A percentile compares a stretch with the other conserved stretches of the same genome.
phyloP scores from a whole-genome alignment of 2,329 filamentous ascomycete species.

The Hymenoscyphus occultus region DNA sequence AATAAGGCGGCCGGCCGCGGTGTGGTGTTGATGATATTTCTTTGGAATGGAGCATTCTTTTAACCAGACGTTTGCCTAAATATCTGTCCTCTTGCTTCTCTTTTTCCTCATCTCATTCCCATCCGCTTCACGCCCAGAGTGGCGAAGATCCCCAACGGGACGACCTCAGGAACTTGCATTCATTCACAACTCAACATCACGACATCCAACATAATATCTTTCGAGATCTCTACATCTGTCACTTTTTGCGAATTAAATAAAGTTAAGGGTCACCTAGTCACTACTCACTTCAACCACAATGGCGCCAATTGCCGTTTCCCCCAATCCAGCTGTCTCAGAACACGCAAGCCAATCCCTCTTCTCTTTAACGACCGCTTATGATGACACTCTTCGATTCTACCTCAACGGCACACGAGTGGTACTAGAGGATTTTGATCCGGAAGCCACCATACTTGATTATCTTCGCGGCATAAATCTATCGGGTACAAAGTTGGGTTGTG shows the following conservation, averaged over 20 bases:
- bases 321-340: constrained; percentile 38
- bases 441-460: constrained; percentile 89
- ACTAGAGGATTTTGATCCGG: constrained; percentile 83
- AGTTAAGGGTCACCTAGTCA: too few relatives aligned
- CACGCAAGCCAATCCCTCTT: constrained; percentile 43
- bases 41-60: not conserved
- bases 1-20: not conserved
- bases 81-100: not conserved
- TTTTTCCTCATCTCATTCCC: not conserved
- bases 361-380: constrained; percentile 70
- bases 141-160: not conserved
- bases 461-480: constrained; percentile 89
- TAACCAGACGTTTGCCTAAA: not conserved
- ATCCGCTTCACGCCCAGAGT: not conserved
- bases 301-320: constrained; percentile 55
- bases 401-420: constrained; percentile 90
- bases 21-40: not conserved
- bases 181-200: not conserved
- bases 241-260: too few relatives aligned
- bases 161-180: not conserved
- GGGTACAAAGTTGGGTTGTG: constrained; percentile 65
- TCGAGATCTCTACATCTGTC: too few relatives aligned
- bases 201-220: too few relatives aligned
- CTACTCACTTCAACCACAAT: constrained; percentile 38
- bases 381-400: constrained; percentile 88